Conservation (phyloP, 2,329 filamentous ascomycete species). For the Lasiodiplodia theobromae region DNA sequence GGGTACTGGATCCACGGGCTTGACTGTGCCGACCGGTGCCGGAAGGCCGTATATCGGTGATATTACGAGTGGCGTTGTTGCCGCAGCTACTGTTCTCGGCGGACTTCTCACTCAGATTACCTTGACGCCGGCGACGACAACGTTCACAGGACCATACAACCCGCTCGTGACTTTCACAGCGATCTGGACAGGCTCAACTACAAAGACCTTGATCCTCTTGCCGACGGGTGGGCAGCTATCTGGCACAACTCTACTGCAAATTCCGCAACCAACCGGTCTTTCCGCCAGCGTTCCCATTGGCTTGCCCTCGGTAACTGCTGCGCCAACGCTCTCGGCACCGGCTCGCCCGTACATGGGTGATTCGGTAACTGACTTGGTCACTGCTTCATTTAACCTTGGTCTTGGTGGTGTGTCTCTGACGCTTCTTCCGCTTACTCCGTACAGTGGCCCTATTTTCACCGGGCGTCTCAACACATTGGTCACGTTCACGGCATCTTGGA, state of each 20-base stretch:
- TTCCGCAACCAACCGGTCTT: not conserved
- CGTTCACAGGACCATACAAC: not conserved
- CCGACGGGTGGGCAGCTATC: not conserved
- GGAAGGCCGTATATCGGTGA: not conserved
- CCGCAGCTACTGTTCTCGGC: not conserved
- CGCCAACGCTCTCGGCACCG: no score
- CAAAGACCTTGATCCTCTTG: not conserved
- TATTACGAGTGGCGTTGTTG: conserved; percentile 1
- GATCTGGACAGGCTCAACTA: not conserved
- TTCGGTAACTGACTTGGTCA: not conserved
- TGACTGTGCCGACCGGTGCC: no score
- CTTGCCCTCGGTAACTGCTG: not conserved
- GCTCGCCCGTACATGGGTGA: not conserved
- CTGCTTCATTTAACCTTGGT: not conserved
- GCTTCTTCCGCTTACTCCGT: not conserved
- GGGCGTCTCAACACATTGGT: not conserved
- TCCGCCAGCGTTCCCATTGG: not conserved
- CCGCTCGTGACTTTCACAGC: not conserved
- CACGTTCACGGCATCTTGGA: not conserved
- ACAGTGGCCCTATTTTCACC: not conserved
- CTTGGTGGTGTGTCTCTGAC: not conserved
- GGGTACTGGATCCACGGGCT: not conserved
- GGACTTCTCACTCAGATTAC: no score
- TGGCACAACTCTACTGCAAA: not conserved
- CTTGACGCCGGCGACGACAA: not conserved